Conservation (phyloP, 2,329 filamentous ascomycete species). For the Didymella lethalis region DNA sequence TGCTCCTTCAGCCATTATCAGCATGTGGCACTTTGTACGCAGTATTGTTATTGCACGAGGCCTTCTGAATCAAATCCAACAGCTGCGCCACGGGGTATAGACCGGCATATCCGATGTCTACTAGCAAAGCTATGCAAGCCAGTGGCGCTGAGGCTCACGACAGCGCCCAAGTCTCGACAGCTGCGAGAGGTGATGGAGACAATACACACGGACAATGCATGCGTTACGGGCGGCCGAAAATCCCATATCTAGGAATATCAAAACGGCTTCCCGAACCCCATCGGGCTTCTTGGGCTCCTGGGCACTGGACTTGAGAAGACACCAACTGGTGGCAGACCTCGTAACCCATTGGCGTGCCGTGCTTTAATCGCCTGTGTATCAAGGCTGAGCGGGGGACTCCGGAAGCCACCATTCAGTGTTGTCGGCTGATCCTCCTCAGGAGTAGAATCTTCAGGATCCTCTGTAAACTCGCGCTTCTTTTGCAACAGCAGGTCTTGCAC, state of each 20-base stretch:
- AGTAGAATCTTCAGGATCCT: constrained; percentile 30
- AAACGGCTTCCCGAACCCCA: constrained; percentile 33
- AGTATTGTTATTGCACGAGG: neutral
- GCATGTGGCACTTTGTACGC: neutral
- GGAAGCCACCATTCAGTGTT: constrained; percentile 23
- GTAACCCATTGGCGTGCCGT: constrained; percentile 14
- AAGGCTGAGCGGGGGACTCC: constrained; percentile 30
- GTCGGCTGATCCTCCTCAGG: constrained; percentile 32
- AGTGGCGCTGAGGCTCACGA: neutral
- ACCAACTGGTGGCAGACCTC: constrained; percentile 37
- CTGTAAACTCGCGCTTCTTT: constrained; percentile 52
- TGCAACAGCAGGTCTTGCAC: constrained; percentile 58
- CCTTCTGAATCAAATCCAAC: neutral
- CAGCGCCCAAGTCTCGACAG: neutral
- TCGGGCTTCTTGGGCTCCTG: constrained; percentile 34
- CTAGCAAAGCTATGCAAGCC: neutral
- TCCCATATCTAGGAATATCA: constrained; percentile 7
- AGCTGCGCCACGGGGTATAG: neutral
- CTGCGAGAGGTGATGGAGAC: constrained; percentile 20
- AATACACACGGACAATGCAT: neutral
- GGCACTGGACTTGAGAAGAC: constrained; percentile 30
- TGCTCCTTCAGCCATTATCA: neutral
- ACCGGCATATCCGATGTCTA: neutral
- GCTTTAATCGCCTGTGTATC: constrained; percentile 13
- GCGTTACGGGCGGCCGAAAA: neutral